A percentile compares a stretch with the other conserved stretches of the same genome.
Conservation (phyloP, 345 rosid species). For the Litchi chinensis region DNA sequence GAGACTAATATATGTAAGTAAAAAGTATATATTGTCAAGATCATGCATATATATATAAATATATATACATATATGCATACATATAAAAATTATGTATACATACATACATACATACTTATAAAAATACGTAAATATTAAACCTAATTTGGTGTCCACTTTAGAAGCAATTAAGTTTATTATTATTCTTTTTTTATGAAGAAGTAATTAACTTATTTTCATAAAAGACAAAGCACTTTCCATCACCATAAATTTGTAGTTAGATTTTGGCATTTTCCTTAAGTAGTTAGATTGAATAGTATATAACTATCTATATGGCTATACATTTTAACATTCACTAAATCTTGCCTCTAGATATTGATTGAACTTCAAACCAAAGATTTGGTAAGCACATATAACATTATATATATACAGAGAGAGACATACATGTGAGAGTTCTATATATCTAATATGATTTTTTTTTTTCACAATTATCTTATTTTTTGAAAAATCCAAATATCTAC, state of each 20-base stretch:
- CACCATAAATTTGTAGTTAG: neutral
- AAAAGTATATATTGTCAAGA: no score
- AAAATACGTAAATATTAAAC: no score
- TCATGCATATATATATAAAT: no score
- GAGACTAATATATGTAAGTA: no score
- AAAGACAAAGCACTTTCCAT: no score
- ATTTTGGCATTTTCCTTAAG: slow-evolving; percentile 2
- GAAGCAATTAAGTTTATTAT: no score
- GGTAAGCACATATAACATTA: neutral
- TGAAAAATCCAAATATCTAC: neutral
- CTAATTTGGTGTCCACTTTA: no score
- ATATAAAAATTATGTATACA: no score
- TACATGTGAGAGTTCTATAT: neutral
- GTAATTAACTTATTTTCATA: no score
- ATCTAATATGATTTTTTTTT: neutral
- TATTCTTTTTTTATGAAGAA: no score
- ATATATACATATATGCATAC: no score
- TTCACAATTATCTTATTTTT: neutral
- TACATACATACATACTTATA: no score
- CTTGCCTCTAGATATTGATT: neutral
- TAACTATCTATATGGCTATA: neutral
- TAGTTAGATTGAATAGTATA: neutral
- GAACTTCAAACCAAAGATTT: neutral
- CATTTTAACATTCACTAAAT: neutral
- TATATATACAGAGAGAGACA: neutral